Conservation (phyloP, 192 early-diverging fungal genomes). For the Backusella westeae region DNA sequence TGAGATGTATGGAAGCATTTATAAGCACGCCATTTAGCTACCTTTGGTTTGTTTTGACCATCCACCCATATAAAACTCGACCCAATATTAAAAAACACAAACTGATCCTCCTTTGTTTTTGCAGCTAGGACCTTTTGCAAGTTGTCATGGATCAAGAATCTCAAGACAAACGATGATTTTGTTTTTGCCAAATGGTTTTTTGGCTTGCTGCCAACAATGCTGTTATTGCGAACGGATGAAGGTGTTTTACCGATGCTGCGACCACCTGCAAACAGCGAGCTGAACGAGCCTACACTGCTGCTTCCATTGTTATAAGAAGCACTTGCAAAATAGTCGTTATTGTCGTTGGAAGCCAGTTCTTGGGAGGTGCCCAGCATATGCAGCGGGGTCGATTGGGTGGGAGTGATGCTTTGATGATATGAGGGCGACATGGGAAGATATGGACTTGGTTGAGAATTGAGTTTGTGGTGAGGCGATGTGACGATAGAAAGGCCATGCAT, state of each 20-base stretch:
- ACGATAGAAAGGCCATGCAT: not conserved
- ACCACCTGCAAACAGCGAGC: slow-evolving; percentile 10
- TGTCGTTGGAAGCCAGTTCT: not conserved
- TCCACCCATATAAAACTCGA: slow-evolving; percentile 72
- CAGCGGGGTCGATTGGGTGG: slow-evolving; percentile 2
- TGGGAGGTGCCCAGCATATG: not conserved
- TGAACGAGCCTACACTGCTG: slow-evolving; percentile 23
- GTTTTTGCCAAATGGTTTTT: slow-evolving; percentile 69
- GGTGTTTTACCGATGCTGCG: not conserved
- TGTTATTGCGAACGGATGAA: not conserved
- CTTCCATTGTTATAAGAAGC: slow-evolving; percentile 13
- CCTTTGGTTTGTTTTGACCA: slow-evolving; percentile 52
- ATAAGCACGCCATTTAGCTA: not conserved
- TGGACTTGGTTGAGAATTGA: not conserved
- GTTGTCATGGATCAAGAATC: slow-evolving; percentile 66
- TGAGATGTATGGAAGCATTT: too few relatives aligned
- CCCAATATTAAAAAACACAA: slow-evolving; percentile 76
- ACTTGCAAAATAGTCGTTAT: not conserved
- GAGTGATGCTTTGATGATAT: not conserved
- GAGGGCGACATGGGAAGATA: not conserved
- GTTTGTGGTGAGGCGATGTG: not conserved
- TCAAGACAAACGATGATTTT: slow-evolving; percentile 65
- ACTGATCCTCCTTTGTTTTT: slow-evolving; percentile 50
- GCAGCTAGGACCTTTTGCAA: slow-evolving; percentile 54
- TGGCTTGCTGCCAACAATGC: slow-evolving; percentile 34